Base-by-base conservation (phyloP, 257 asterid genomes). In the Solanum chilense region DNA sequence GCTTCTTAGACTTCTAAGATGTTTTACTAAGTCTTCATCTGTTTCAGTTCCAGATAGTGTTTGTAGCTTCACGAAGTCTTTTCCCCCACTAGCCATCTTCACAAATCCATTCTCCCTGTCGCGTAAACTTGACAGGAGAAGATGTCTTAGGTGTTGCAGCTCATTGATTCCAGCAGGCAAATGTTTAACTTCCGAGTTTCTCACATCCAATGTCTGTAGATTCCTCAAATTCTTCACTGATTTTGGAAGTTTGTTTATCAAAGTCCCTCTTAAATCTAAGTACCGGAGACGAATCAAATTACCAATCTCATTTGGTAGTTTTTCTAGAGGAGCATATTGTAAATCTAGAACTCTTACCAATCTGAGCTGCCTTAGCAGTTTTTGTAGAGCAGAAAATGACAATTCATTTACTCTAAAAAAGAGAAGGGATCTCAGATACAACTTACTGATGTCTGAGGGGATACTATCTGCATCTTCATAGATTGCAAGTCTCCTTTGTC, bases 151-250 rank as follows among this genome's bases (percentile, higher is more conserved):
- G 20, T 81, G 87, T 86, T 70, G 84, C 78, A 88, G 81, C 87
- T 52, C 87, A 82, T 88, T 81, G 85, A 73, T 49, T 86, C 88
- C 87, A 42, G 88, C 86, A n/a, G 90, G 87, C 83, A 88, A 80
- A 37, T 62, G 52, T 21, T 74, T 74, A 39, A 74, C 82, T 74
- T 37, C 33, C 0, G 33, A 21, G 31, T 86, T 82, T 12, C 88
- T 71, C 84, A 88, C 64, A 44, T 88, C 88, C 81, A 88, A 70
- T 7, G 85, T 88, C 73, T 81, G 90, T 16, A 88, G 82, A 86
- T 88, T 80, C 37, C 85, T 56, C 78, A 86, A 86, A 58, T 86
- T 86, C 84, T 74, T 74, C 82, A 23, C 82, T 74, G 82, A 74
- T 74, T 74, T 74, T 74, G 82, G 82, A 37, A 74, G 52, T 11